Base-by-base conservation (phyloP, 202 grass and related monocot species). In the Carex arenaria region DNA sequence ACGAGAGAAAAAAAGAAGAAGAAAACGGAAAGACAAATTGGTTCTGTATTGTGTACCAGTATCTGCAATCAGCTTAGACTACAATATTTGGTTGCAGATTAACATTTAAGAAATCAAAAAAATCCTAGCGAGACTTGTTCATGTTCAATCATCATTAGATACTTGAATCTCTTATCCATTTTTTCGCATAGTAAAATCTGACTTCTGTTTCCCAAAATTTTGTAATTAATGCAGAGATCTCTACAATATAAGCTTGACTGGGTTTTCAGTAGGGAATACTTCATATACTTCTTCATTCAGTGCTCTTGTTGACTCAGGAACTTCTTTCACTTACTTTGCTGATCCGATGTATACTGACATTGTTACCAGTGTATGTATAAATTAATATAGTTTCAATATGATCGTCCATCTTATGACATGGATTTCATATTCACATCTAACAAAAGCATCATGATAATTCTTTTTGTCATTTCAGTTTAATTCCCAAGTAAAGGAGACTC, bases 231-330 rank as follows among this genome's bases (percentile, higher is more conserved):
- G 80, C 93, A 99, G 96, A 65, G 88, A 91, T 31, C 84, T 82
- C 61, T 99, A 99, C 85, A 93, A 86, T 84, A 93, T 99, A 17
- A 99, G 84, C 47, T 82, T 95, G 45, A 92, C 83, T 40, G 89
- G 84, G 64, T 26, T 85, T 36, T 59, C 2, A 54, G 89, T 93
- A 12, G 91, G 89, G 28, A 82, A 69, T 87, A 85, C 81, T 85
- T 85, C 83, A 0, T 81, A 83, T 3, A 45, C 18, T 34, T 36
- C 85, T 59, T 64, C 69, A 7, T 99, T 99, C 61, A 80, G 74
- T 70, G 86, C 72, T 51, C 71, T 99, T 81, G 91, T 98, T 38
- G 95, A 98, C 69, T 95, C 95, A 7, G 93, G 95, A 68, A 98
- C 95, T 55, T 95, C 93, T 18, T 98, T 92, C 85, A 88, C 95